Base-by-base conservation (phyloP, 2,329 filamentous ascomycete species). In the Apiospora hydei region DNA sequence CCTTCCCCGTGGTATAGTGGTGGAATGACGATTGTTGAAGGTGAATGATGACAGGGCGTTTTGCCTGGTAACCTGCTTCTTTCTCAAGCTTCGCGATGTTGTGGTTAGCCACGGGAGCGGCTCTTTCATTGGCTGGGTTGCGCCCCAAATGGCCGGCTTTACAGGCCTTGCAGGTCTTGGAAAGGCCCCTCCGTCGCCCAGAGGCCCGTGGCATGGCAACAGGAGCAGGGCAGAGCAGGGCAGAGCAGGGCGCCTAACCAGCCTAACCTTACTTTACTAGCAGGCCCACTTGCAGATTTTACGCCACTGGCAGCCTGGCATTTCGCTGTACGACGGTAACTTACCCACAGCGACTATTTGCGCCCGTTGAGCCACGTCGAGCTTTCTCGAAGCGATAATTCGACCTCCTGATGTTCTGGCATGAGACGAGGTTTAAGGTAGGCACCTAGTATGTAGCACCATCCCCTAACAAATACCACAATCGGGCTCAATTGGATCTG, bases 81-180 rank as follows among this genome's bases (percentile, higher is more conserved):
- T 41, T 64, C 57, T 64, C 71, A 43, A 72, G 71, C 68, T 72
- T 82, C 80, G 80, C 81, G 78, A 82, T 84, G 82, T 84, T 84
- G 80, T 84, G 82, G 82, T 83, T 78, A 78, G 78, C 77, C 77
- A 77, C 73, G 73, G 74, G 75, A 72, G 72, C 69, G 74, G 74
- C 51, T 71, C 71, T 51, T 70, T 84, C 80, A 84, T 84, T 84
- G 83, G 82, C 76, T 78, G 71, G 64, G 70, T 51, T 73, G 44
- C 70, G 70, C 69, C 57, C 34, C 57, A 64, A 64, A 21, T n/a
- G 57, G 34, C 57, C 57, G 57, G 57, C 8, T 64, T 64, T 41
- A 41, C 34, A 64, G 57, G 57, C 57, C 57, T 41, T 64, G 57
- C 34, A 64, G 57, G 57, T 64, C 34, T 41, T 64, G 30, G 57